Conservation (phyloP, 1,284 basidiomycete species). For the Cutaneotrichosporon sp. region DNA sequence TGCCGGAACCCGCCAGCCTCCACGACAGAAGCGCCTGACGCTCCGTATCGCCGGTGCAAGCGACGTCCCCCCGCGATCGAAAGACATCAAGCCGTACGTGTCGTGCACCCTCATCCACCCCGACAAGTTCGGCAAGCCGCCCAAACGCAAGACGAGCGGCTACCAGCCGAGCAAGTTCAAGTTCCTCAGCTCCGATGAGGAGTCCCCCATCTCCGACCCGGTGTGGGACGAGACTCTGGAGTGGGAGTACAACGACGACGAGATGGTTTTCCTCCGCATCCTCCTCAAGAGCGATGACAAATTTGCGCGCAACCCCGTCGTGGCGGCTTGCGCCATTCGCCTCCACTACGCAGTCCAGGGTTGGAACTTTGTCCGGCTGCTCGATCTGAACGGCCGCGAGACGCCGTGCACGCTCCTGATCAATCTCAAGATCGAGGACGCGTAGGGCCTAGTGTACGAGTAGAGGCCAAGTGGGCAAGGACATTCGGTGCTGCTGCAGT, state of each 20-base stretch:
- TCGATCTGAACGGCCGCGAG: constrained; percentile 11
- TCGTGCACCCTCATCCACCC: constrained; percentile 17
- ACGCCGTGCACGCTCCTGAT: constrained; percentile 11
- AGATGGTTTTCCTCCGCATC: constrained; percentile 18
- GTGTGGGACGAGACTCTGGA: constrained; percentile 71
- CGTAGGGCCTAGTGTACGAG: no score
- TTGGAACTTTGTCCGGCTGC: constrained; percentile 15
- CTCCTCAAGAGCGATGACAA: constrained; percentile 19
- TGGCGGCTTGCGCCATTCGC: constrained; percentile 7
- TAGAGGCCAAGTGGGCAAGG: no score
- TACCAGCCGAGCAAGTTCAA: constrained; percentile 1
- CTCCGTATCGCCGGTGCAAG: constrained; percentile 15
- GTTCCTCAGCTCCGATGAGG: constrained; percentile 1
- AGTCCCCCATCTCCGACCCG: constrained; percentile 49
- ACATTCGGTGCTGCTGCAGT: no score
- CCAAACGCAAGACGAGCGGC: constrained; percentile 19
- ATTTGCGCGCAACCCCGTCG: constrained; percentile 14
- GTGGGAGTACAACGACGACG: constrained; percentile 60
- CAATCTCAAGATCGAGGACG: constrained; percentile 10
- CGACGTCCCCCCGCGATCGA: constrained; percentile 6
- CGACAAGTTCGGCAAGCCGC: constrained; percentile 13
- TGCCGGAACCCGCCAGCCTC: background rate
- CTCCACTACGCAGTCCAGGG: constrained; percentile 14
- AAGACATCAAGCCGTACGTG: constrained; percentile 16
- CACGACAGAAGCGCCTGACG: constrained; percentile 3